phyloP scores from a whole-genome alignment of 2,329 filamentous ascomycete genomes.

The Penicillium sp. region DNA sequence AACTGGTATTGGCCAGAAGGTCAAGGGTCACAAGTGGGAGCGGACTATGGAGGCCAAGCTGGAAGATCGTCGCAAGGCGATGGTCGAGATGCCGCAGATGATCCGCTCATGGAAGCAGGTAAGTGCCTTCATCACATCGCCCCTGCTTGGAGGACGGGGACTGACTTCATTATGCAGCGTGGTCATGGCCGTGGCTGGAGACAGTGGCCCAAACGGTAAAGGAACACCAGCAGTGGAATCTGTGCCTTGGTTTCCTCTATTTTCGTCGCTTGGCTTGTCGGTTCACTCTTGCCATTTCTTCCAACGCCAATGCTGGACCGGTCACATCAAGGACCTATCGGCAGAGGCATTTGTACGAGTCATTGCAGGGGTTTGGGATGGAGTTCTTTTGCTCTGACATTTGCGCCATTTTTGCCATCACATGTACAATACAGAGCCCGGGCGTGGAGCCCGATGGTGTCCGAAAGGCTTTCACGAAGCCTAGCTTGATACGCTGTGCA shows the following conservation, averaged over 20 bases:
- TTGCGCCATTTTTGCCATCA: constrained; percentile 13
- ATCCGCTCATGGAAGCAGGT: constrained; percentile 93
- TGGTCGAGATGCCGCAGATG: constrained; percentile 90
- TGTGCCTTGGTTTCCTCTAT: constrained; percentile 12
- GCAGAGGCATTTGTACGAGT: constrained; percentile 21
- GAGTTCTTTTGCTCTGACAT: constrained; percentile 22
- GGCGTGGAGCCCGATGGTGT: constrained; percentile 9
- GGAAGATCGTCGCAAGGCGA: constrained; percentile 84
- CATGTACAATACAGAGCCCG: constrained; percentile 21
- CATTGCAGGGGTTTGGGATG: constrained; percentile 24
- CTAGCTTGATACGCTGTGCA: too few species aligned
- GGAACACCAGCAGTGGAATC: not conserved
- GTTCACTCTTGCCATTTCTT: constrained; percentile 6
- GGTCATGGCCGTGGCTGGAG: constrained; percentile 72
- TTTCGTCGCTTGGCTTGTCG: constrained; percentile 15
- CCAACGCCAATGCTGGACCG: constrained; percentile 7
- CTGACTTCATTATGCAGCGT: constrained; percentile 50
- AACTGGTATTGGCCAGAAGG: constrained; percentile 84
- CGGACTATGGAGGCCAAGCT: constrained; percentile 77
- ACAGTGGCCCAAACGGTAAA: constrained; percentile 63
- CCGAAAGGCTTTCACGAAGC: constrained; percentile 3
- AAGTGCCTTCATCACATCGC: constrained; percentile 35
- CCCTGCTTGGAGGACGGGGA: constrained; percentile 5
- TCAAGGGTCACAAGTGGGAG: constrained; percentile 95
- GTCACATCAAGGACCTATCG: constrained; percentile 5